Evolutionary conservation across 257 asterid species (phyloP).

Genomic region (Solanum raphanifolium): DNA sequence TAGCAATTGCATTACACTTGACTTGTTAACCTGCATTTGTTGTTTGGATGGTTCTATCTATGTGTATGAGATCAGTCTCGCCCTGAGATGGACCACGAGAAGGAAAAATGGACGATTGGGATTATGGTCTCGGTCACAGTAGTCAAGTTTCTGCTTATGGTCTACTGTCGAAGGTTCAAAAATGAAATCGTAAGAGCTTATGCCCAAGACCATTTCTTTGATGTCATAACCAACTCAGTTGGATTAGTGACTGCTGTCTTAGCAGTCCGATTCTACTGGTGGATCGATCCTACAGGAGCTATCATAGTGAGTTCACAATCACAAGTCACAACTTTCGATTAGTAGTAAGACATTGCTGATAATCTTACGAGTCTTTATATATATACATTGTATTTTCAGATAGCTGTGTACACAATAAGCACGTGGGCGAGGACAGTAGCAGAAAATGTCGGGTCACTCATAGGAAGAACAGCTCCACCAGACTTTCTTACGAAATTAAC

Average conservation of each 20-base stretch:
- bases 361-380: neutral
- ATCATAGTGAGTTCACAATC: conserved; percentile 43
- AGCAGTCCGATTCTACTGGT: conserved; percentile 74
- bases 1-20: neutral
- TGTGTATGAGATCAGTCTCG: conserved; percentile 34
- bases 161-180: conserved; percentile 76
- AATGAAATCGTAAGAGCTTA: conserved; percentile 81
- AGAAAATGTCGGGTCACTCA: conserved; percentile 72
- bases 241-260: conserved; percentile 69
- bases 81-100: conserved; percentile 42
- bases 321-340: neutral
- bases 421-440: conserved; percentile 89
- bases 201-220: conserved; percentile 91
- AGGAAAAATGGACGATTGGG: conserved; percentile 92
- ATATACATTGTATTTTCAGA: conserved; percentile 25
- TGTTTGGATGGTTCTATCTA: neutral
- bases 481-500: conserved; percentile 74
- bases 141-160: conserved; percentile 66
- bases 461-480: conserved; percentile 93
- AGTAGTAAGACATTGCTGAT: neutral
- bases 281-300: conserved; percentile 92
- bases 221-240: conserved; percentile 80
- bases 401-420: conserved; percentile 73
- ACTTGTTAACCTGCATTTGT: neutral
- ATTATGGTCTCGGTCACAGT: conserved; percentile 78